Evolutionary conservation across 129 eudicot genomes (phyloP), one percentile per base, ranked within the genome.

Genomic region (Lactuca sativa): DNA sequence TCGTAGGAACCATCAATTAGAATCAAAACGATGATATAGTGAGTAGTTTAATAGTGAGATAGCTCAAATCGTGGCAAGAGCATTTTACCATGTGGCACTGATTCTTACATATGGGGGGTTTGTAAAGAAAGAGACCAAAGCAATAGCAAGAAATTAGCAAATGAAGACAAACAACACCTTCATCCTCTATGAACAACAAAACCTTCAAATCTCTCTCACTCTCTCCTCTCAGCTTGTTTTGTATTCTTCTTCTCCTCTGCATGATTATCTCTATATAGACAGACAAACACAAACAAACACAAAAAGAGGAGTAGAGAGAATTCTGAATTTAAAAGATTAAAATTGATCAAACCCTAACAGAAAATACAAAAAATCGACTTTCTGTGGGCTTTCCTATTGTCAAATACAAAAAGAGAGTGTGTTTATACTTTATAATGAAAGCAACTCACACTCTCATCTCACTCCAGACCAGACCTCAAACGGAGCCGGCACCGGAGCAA

Each of bases 11-110:
- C 41, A 44, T 44, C 34, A 31, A 25, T 21, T n/a, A 33, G 66
- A 43, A 70, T 43, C 58, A 16, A 14, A 43, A n/a, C 16, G 56
- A 43, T n/a, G 66, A 70, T 56, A 41, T 32, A 32, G 65, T 56
- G 31, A 41, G 10, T 57, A 5, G 38, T 70, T 70, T 70, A 58
- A 44, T 58, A 70, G 67, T 30, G n/a, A n/a, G 25, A 49, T 61
- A 8, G 62, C 53, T 61, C 54, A 34, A 10, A 72, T 7, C 34
- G 69, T 72, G 77, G 70, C 77, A 72, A 72, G 70, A 72, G 77
- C 77, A 72, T 72, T 72, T 34, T 53, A 72, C 77, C 77, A 72
- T 72, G 69, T 62, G 77, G 62, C 77, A 51, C 21, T 62, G 51
- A 37, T 10, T 61, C 53, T 61, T 44, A 72, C 77, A 72, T 70